Evolutionary conservation across 1,284 basidiomycete species (phyloP), one percentile per base, ranked within the genome.

Genomic region (Marasmius tenuissimus): DNA sequence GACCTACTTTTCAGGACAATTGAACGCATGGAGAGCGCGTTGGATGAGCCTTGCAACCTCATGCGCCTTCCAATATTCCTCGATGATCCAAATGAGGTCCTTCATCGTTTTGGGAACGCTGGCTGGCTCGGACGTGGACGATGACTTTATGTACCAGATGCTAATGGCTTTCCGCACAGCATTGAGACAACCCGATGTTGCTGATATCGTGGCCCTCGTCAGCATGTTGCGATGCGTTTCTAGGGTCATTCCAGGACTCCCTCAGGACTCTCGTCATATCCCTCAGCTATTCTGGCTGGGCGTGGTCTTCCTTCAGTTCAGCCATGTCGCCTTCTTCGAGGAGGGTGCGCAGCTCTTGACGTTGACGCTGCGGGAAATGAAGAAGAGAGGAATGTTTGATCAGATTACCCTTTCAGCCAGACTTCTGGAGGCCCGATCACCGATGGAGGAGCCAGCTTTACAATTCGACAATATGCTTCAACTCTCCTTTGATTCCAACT

Each of bases 11-110:
- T 35, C 58, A 94, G 96, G 94, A 58, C 80, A 95, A 10, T 79
- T 93, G 47, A 98, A 98, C 71, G 87, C 92, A 14, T 98, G 96
- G 96, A 85, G 92, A 61, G 93, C 95, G 33, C 83, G 96, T 45
- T 95, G 96, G 93, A 94, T 96, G 87, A 90, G 94, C 59, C 76
- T 98, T 59, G 87, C 96, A n/a, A 92, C 93, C 0, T 89, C 94
- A 1, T 94, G 91, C 0, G 94, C 95, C 20, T 97, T 98, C 81
- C 96, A 97, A 73, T 86, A 93, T 61, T 95, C 94, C 12, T 92
- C 94, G 0, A 89, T 92, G 18, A 87, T 96, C 33, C 96, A 97
- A 73, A 89, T 92, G 50, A 88, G 94, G 18, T 93, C 94, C 0
- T 97, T 97, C 72, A 86, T 93, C 35, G 87, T 92, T 2, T 84